Evolutionary conservation across 179 eudicot genomes (phyloP), one percentile per base, ranked within the genome.

Genomic region (Beta macrorhiza): DNA sequence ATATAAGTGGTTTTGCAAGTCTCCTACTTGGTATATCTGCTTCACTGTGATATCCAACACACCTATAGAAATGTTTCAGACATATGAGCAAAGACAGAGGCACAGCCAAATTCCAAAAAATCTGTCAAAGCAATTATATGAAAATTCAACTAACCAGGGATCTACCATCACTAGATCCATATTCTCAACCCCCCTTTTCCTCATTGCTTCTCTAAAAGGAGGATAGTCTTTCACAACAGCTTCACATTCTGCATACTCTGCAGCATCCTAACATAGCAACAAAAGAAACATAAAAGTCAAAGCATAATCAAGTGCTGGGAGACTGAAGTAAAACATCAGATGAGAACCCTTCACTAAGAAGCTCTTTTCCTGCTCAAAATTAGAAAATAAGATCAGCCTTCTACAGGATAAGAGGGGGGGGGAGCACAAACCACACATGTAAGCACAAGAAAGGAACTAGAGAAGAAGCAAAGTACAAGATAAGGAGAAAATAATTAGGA

Each of bases 81-180:
- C 71, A 78, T 61, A 25, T 65, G 82, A 9, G 29, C 22, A 52
- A 75, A 32, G 73, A 79, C n/a, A 42, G 22, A 53, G 63, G 25
- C 11, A 44, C 56, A 76, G 25, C 22, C 10, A 49, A 51, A 1
- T 32, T 17, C 73, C 53, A 58, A 75, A 19, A 44, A 16, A 45
- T 19, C 42, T 6, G 37, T 16, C 7, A 72, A 12, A 44, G 16
- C 2, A 70, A 45, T 70, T 44, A 14, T 19, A 51, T n/a, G 64
- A 16, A 76, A 69, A 51, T 58, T 53, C 76, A 78, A 89, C 97
- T 88, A 73, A 95, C 97, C 97, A 95, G 49, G 97, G 87, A 87
- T 92, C 98, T 72, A 95, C 97, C 97, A 93, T 95, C 78, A 95
- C 95, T 68, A 93, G 91, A 83, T 95, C 97, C 98, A 95, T 89